A percentile compares a stretch with the other conserved stretches of the same genome.
Conservation (phyloP, 2,329 filamentous ascomycete species). For the Neonectria magnoliae region DNA sequence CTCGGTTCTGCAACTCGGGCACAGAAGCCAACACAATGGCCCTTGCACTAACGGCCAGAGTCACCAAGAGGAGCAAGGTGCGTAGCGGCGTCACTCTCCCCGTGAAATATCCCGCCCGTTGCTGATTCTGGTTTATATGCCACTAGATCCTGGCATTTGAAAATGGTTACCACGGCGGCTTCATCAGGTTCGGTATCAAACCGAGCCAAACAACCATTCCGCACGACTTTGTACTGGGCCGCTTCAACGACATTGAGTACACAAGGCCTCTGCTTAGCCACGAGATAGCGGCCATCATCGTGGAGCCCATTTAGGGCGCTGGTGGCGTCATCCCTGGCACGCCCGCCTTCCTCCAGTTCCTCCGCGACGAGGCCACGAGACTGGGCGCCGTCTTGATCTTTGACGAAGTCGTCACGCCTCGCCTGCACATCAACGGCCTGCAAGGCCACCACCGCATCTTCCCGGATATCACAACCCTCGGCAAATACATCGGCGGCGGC, state of each 20-base stretch:
- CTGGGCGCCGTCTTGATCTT: constrained; percentile 64
- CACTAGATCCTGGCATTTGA: constrained; percentile 51
- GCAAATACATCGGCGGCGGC: constrained; percentile 70
- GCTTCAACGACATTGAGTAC: constrained; percentile 64
- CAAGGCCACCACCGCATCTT: constrained; percentile 50
- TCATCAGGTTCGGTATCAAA: constrained; percentile 49
- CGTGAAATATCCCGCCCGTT: too few relatives aligned
- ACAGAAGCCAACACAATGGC: constrained; percentile 69
- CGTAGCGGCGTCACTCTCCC: neutral
- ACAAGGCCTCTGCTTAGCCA: constrained; percentile 49
- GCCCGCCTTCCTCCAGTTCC: constrained; percentile 57
- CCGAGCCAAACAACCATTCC: neutral
- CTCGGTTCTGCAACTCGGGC: constrained; percentile 68
- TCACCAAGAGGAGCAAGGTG: constrained; percentile 45
- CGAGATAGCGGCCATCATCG: constrained; percentile 65
- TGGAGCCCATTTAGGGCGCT: constrained; percentile 70
- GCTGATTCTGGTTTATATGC: neutral
- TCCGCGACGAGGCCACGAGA: constrained; percentile 50
- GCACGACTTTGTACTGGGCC: constrained; percentile 62
- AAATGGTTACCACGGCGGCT: constrained; percentile 46
- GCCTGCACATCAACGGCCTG: constrained; percentile 59
- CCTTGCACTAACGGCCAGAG: constrained; percentile 55
- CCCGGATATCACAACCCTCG: constrained; percentile 67
- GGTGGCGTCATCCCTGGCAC: constrained; percentile 63
- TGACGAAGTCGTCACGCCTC: constrained; percentile 73